These are phyloP conservation scores for Xylaria sp. DNA, from an alignment of 2,329 filamentous ascomycete genomes.

Conservation along the genomic window DNA sequence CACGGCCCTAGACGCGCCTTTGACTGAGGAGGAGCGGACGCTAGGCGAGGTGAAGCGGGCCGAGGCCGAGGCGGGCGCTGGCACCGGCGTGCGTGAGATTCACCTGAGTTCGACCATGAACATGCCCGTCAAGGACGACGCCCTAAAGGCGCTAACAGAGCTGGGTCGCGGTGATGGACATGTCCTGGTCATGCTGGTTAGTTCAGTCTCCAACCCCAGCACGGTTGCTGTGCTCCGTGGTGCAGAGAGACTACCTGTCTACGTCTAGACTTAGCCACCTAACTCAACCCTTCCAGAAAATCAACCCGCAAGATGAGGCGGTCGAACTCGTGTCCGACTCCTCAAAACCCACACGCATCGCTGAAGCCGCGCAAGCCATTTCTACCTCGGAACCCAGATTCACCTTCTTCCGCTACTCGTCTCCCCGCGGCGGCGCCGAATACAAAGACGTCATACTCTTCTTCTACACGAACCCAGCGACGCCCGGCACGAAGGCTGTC, in stretches of 20 bases:
- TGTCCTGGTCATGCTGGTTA: constrained; percentile 73
- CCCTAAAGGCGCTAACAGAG: constrained; percentile 70
- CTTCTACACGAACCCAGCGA: constrained; percentile 82
- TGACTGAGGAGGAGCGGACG: constrained; percentile 81
- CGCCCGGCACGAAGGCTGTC: constrained; percentile 71
- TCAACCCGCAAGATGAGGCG: constrained; percentile 75
- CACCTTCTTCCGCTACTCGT: constrained; percentile 77
- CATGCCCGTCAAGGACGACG: constrained; percentile 71
- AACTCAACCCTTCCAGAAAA: constrained; percentile 63
- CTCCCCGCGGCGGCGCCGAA: constrained; percentile 64
- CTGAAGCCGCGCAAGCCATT: constrained; percentile 69
- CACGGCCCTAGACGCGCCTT: constrained; percentile 70
- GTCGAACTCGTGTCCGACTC: constrained; percentile 72
- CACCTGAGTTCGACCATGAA: constrained; percentile 67
- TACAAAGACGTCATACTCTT: constrained; percentile 74
- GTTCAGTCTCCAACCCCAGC: constrained; percentile 57
- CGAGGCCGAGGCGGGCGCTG: constrained; percentile 78
- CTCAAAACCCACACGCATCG: constrained; percentile 63
- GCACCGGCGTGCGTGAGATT: constrained; percentile 70
- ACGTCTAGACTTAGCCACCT: neutral
- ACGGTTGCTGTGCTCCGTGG: neutral
- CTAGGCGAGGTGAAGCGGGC: constrained; percentile 78
- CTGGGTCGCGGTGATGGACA: constrained; percentile 64
- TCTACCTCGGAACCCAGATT: constrained; percentile 77
- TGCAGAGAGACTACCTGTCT: neutral